These are phyloP conservation scores for Populus pruinosa DNA, from an alignment of 345 rosid genomes.

Conservation along the genomic window DNA sequence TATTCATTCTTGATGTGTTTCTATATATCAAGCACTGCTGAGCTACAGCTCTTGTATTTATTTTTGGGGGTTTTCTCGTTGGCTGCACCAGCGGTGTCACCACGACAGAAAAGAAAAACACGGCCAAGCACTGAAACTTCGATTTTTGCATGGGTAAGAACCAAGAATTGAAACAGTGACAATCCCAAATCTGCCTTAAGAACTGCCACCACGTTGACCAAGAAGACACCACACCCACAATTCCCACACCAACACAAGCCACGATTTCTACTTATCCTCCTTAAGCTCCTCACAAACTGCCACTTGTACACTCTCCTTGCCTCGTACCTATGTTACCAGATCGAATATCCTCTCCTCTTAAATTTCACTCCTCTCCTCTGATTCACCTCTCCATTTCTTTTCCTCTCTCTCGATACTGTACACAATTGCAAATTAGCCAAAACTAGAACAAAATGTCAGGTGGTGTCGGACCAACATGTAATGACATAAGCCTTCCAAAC, in stretches of 20 bases:
- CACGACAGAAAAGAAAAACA: neutral
- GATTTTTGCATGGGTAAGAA: neutral
- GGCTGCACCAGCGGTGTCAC: neutral
- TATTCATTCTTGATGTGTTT: no score
- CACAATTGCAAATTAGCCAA: neutral
- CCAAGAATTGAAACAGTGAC: neutral
- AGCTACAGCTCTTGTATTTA: neutral
- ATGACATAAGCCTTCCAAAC: conserved; percentile 51
- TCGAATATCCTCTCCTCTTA: neutral
- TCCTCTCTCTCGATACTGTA: neutral
- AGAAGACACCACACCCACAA: neutral
- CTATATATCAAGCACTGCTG: neutral
- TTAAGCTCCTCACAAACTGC: neutral
- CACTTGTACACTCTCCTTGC: conserved; percentile 24
- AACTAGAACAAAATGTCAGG: conserved; percentile 54
- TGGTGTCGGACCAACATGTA: conserved; percentile 60
- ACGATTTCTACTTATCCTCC: conserved; percentile 9
- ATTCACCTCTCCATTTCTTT: neutral
- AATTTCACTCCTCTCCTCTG: neutral
- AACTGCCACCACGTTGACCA: neutral
- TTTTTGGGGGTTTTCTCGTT: neutral
- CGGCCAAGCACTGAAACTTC: neutral
- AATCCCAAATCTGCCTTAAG: neutral
- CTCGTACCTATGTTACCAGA: neutral
- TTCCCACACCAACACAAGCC: neutral